Evolutionary conservation across 1,284 basidiomycete genomes (phyloP).

Genomic region (Inonotus hispidus): DNA sequence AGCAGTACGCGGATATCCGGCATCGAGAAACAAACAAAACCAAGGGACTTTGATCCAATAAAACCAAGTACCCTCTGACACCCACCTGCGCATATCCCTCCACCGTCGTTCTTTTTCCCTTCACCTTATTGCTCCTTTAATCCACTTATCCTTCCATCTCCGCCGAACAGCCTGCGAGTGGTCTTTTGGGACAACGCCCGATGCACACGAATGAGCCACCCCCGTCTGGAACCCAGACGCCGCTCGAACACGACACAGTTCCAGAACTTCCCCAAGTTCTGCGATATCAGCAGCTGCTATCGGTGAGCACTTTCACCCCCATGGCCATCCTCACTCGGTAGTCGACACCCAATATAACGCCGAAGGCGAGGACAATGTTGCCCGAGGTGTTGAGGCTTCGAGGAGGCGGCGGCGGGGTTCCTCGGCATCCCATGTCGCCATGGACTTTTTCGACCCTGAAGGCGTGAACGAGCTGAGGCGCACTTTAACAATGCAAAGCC

Average conservation of each 20-base stretch:
- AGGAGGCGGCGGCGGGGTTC: neutral
- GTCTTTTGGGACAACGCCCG: neutral
- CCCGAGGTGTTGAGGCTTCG: neutral
- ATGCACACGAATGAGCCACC: neutral
- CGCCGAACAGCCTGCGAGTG: neutral
- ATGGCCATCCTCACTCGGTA: neutral
- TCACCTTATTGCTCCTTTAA: neutral
- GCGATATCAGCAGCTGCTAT: conserved; percentile 6
- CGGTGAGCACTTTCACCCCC: conserved; percentile 12
- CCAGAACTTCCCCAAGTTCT: conserved; percentile 13
- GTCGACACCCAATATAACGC: neutral
- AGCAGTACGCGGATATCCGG: no score
- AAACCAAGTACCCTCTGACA: neutral
- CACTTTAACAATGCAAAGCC: conserved; percentile 16
- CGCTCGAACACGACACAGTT: conserved; percentile 6
- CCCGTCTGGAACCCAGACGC: neutral
- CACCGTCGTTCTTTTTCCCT: neutral
- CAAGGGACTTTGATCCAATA: neutral
- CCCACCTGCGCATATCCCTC: neutral
- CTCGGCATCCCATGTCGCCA: conserved; percentile 11
- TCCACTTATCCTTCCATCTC: neutral
- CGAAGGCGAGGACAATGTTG: neutral
- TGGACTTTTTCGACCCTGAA: conserved; percentile 19
- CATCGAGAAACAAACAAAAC: neutral
- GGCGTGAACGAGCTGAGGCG: conserved; percentile 16